Base-by-base conservation (phyloP, 2,329 filamentous ascomycete genomes). In the Cladosporium velox region DNA sequence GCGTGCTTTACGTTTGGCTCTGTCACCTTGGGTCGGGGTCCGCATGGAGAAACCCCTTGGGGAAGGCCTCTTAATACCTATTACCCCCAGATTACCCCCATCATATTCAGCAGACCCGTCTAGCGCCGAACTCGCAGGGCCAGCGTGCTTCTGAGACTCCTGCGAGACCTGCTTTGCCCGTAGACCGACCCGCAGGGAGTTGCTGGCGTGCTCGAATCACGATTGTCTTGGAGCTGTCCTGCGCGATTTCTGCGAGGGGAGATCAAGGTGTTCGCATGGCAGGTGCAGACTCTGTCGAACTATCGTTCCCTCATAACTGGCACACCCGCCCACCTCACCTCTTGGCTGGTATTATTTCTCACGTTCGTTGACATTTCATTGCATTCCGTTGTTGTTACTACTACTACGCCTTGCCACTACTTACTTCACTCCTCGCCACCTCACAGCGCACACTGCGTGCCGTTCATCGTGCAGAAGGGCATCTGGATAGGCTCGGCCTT, bases 401-500 rank as follows among this genome's bases (percentile, higher is more conserved):
- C 49, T 24, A 47, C 41, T 21, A 11, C 8, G 8, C n/a, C 41
- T 47, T 12, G n/a, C n/a, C 41, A 21, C n/a, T 4, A 47, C n/a
- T 30, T 30, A 32, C 28, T 30, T 32, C n/a, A 26, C 18, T 18
- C 44, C 34, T 24, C 24, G 24, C 24, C 34, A 12, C 52, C 51
- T 32, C 64, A 71, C 61, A 71, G 70, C 51, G 74, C 76, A 64
- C 84, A 84, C 47, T 82, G 81, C 52, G 81, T 81, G 66, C 85
- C 82, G 70, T 83, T 84, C 82, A 90, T 87, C 34, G 87, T 87
- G 77, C 91, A 93, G 78, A 85, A 92, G 26, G 86, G 82, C 90
- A 92, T 91, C 76, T 91, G 86, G 32, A 93, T 85, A 4, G 88
- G 86, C 65, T 84, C 84, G 0, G 89, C 88, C 21, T 79, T 75